phyloP scores from a whole-genome alignment of 306 rosid genomes.

The Quercus berberidifolia region DNA sequence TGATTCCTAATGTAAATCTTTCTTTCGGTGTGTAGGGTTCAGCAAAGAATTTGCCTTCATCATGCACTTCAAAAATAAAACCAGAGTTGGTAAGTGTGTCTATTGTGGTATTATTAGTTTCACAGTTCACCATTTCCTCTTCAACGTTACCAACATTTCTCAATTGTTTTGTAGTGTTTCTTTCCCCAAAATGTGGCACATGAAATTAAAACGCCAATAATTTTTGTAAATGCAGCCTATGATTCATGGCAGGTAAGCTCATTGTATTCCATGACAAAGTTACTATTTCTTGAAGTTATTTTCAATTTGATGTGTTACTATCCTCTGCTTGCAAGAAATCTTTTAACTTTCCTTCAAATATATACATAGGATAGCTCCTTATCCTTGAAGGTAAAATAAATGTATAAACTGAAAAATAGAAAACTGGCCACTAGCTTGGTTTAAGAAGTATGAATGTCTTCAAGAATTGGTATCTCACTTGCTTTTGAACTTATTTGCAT shows the following conservation, averaged over 20 bases:
- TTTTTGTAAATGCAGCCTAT: conserved; percentile 84
- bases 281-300: conserved; percentile 1
- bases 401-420: background rate
- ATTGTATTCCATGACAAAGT: conserved; percentile 10
- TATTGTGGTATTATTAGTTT: conserved; percentile 6
- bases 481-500: background rate
- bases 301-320: background rate
- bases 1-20: conserved; percentile 6
- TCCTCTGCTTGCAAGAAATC: background rate
- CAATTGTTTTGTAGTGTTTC: conserved; percentile 65
- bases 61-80: conserved; percentile 76
- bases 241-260: conserved; percentile 97
- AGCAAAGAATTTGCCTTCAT: conserved; percentile 63
- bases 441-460: background rate
- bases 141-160: conserved; percentile 17
- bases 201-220: conserved; percentile 66
- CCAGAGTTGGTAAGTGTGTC: conserved; percentile 61
- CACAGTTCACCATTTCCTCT: background rate
- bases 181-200: conserved; percentile 74
- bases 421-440: background rate
- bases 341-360: background rate
- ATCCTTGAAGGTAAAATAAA: background rate
- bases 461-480: background rate
- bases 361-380: background rate
- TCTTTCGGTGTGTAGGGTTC: conserved; percentile 47